Conservation (phyloP, 2,329 filamentous ascomycete genomes). For the Stachybotrys elegans region DNA sequence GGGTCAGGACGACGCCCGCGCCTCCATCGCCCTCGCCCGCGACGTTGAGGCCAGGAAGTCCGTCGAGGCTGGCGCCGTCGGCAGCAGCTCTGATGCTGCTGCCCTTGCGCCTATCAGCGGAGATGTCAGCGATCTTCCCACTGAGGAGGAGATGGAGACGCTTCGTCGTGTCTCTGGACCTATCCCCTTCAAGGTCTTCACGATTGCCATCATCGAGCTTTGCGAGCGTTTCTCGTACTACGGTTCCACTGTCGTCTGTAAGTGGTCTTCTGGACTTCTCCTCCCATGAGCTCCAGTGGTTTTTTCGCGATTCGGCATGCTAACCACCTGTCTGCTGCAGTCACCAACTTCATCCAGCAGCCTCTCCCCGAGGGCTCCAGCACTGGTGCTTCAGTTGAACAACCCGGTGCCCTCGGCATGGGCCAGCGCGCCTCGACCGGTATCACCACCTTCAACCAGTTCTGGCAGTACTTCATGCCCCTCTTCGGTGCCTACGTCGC, state of each 20-base stretch:
- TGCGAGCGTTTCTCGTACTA: slow-evolving; percentile 73
- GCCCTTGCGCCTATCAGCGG: slow-evolving; percentile 5
- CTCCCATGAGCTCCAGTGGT: too few species aligned
- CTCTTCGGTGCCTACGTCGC: slow-evolving; percentile 46
- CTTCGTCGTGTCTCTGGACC: slow-evolving; percentile 50
- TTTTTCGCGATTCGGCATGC: too few species aligned
- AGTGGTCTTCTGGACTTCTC: slow-evolving; percentile 37
- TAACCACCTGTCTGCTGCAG: slow-evolving; percentile 12
- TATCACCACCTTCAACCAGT: slow-evolving; percentile 44
- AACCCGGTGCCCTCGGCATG: slow-evolving; percentile 52
- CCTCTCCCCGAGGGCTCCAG: slow-evolving; percentile 48
- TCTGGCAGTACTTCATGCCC: slow-evolving; percentile 58
- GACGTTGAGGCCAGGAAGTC: neutral
- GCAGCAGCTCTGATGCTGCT: neutral
- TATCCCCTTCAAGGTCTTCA: slow-evolving; percentile 56
- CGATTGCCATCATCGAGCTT: slow-evolving; percentile 62
- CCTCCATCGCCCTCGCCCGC: slow-evolving; percentile 12
- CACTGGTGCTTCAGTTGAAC: slow-evolving; percentile 42
- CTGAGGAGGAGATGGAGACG: slow-evolving; percentile 37
- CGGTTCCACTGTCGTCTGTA: slow-evolving; percentile 59
- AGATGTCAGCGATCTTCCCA: slow-evolving; percentile 11
- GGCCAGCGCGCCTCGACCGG: slow-evolving; percentile 47
- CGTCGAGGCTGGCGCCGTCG: neutral
- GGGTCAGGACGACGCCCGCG: slow-evolving; percentile 17
- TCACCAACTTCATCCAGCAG: slow-evolving; percentile 60